A percentile compares a stretch with the other conserved stretches of the same genome.
These are phyloP conservation scores for Pugionium cornutum DNA, from an alignment of 345 rosid genomes.

Conservation along the genomic window DNA sequence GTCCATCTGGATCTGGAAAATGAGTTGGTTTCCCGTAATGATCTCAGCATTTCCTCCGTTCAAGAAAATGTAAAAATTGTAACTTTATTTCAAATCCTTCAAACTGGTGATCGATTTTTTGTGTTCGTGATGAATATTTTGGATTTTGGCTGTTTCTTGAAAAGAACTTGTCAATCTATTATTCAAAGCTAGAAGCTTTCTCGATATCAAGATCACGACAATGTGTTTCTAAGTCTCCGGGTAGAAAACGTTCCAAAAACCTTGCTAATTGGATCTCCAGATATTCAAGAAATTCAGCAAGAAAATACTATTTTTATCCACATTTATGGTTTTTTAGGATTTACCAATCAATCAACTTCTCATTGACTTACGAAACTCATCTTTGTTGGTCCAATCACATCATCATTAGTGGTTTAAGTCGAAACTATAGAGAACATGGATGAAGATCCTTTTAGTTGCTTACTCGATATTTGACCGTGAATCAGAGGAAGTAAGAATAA, in stretches of 20 bases:
- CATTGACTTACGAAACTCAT: neutral
- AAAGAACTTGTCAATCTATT: constrained; percentile 5
- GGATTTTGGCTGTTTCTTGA: constrained; percentile 8
- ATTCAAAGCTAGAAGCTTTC: constrained; percentile 17
- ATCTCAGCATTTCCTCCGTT: constrained; percentile 3
- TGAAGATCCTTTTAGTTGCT: too few relatives aligned
- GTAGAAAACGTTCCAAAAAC: neutral
- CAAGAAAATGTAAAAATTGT: constrained; percentile 17
- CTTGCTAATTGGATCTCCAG: neutral
- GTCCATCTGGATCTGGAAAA: constrained; percentile 21
- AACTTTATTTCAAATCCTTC: constrained; percentile 18
- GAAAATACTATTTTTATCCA: neutral
- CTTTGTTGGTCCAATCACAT: too few relatives aligned
- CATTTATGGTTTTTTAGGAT: neutral
- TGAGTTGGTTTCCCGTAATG: constrained; percentile 12
- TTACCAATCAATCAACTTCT: neutral
- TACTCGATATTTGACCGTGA: too few relatives aligned
- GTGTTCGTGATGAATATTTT: constrained; percentile 3
- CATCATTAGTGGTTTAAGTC: too few relatives aligned
- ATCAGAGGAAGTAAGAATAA: too few relatives aligned
- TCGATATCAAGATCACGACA: neutral
- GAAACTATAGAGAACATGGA: neutral
- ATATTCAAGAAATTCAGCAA: neutral
- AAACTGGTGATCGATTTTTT: constrained; percentile 21
- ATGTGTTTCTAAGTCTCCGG: neutral